A percentile compares a stretch with the other conserved stretches of the same genome.
Conservation (phyloP, 2,329 filamentous ascomycete species). For the Penicillium vulpinum region DNA sequence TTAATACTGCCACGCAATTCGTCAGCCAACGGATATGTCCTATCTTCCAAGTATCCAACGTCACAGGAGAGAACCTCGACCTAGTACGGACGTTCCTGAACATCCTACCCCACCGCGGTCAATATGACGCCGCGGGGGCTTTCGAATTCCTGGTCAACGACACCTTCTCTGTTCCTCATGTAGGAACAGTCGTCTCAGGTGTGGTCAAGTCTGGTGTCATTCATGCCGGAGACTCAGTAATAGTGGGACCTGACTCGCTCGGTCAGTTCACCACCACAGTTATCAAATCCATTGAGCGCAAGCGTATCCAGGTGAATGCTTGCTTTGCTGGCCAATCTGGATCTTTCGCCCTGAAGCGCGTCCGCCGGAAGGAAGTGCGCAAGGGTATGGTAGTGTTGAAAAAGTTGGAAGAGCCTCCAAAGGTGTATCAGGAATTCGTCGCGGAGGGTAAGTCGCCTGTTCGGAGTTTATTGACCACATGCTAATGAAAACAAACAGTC, state of each 20-base stretch:
- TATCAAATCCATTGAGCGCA: slow-evolving; percentile 90
- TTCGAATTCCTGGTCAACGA: slow-evolving; percentile 98
- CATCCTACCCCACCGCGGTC: slow-evolving; percentile 89
- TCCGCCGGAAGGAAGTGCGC: slow-evolving; percentile 86
- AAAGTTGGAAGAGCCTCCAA: slow-evolving; percentile 73
- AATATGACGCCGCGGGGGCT: slow-evolving; percentile 82
- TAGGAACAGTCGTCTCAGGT: slow-evolving; percentile 92
- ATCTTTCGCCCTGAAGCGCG: slow-evolving; percentile 83
- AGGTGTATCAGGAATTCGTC: slow-evolving; percentile 73
- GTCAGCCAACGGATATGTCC: slow-evolving; percentile 94
- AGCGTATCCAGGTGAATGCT: slow-evolving; percentile 83
- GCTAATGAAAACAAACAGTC: slow-evolving; percentile 55
- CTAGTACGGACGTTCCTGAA: slow-evolving; percentile 91
- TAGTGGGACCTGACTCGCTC: slow-evolving; percentile 86
- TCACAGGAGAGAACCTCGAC: slow-evolving; percentile 87
- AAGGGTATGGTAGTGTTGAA: slow-evolving; percentile 98
- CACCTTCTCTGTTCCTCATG: slow-evolving; percentile 95
- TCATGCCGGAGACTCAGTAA: slow-evolving; percentile 83
- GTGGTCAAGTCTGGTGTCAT: slow-evolving; percentile 86
- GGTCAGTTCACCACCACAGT: slow-evolving; percentile 86
- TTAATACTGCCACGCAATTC: slow-evolving; percentile 94
- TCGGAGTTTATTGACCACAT: not conserved
- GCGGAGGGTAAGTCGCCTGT: slow-evolving; percentile 62
- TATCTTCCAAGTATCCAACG: slow-evolving; percentile 97
- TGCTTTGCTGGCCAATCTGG: slow-evolving; percentile 90